phyloP scores from a whole-genome alignment of 2,329 filamentous ascomycete genomes.

The Pseudofabraea citricarpa region DNA sequence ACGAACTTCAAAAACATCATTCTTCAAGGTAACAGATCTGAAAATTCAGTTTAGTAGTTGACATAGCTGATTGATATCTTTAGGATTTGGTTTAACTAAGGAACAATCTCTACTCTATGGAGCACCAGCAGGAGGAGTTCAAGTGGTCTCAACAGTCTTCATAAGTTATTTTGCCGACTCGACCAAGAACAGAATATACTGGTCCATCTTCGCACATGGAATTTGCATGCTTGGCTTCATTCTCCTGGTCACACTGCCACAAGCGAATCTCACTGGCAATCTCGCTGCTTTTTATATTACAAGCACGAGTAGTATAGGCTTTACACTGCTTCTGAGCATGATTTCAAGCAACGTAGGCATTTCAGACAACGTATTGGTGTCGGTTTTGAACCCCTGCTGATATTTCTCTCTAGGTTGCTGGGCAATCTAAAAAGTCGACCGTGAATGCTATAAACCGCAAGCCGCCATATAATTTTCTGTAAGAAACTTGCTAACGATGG shows the following conservation, averaged over 20 bases:
- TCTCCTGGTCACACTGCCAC: not conserved
- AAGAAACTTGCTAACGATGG: not conserved
- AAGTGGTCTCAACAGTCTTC: not conserved
- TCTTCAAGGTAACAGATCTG: too few species aligned
- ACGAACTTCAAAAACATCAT: too few species aligned
- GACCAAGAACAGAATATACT: not conserved
- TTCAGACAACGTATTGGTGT: not conserved
- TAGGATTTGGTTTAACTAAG: constrained; percentile 1
- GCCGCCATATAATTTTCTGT: not conserved
- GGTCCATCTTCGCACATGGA: not conserved
- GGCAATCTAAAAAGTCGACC: not conserved
- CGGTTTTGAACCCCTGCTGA: not conserved
- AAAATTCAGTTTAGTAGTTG: too few species aligned
- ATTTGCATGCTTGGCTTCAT: not conserved
- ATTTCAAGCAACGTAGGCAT: constrained; percentile 1
- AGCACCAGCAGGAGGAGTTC: not conserved
- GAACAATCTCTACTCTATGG: constrained; percentile 2
- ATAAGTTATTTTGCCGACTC: not conserved
- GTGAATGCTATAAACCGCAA: not conserved
- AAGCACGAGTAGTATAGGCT: not conserved
- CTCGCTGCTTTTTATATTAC: constrained; percentile 4
- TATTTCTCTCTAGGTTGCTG: not conserved
- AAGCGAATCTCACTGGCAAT: not conserved
- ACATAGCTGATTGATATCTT: too few species aligned
- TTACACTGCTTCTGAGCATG: not conserved